Evolutionary conservation across 352 stramenopile species (phyloP), one percentile per base, ranked within the genome.

Genomic region (Phytophthora rubi): DNA sequence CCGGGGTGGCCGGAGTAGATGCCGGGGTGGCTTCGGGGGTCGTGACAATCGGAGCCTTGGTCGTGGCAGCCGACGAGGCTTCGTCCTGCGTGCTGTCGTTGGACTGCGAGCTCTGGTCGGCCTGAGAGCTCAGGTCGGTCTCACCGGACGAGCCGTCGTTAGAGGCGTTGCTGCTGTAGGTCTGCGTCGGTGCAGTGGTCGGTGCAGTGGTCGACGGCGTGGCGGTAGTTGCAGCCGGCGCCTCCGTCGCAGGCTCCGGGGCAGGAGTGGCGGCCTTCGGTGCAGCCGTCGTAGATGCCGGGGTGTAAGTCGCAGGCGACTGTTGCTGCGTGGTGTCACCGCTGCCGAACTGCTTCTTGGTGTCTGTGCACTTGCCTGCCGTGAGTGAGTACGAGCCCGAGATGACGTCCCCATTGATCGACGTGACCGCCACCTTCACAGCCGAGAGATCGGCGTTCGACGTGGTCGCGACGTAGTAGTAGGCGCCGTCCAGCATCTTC

Each of bases 401-500:
- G 54, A 91, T 82, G 28, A 81, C 79, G 39, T 90, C 74, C 13
- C 82, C 86, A 54, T 66, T 73, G 32, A 84, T 59, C 12, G 84
- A 92, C 6, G 82, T 89, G 56, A 94, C 79, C 2, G 62, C 62
- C 12, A 92, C 70, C 23, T 82, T 71, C 9, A 85, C 65, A 0
- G 69, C 65, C n/a, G 74, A 77, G 5, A 90, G 70, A 58, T 90
- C 75, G 0, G 70, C 52, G 8, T 32, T 45, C 16, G 63, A 67
- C 49, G 58, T 52, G 12, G 53, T 75, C 47, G 82, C 60, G 21
- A 88, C 59, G 69, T 86, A 93, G 71, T 92, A 93, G 66, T 87
- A 93, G 8, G 84, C 86, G 18, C 81, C 83, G 56, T 77, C 75
- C 23, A 94, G 55, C 80, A 92, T 92, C 4, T 70, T 88, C 15